These are phyloP conservation scores for Phaeophleospora eucalypticola DNA, from an alignment of 2,329 filamentous ascomycete species.

Conservation along the genomic window DNA sequence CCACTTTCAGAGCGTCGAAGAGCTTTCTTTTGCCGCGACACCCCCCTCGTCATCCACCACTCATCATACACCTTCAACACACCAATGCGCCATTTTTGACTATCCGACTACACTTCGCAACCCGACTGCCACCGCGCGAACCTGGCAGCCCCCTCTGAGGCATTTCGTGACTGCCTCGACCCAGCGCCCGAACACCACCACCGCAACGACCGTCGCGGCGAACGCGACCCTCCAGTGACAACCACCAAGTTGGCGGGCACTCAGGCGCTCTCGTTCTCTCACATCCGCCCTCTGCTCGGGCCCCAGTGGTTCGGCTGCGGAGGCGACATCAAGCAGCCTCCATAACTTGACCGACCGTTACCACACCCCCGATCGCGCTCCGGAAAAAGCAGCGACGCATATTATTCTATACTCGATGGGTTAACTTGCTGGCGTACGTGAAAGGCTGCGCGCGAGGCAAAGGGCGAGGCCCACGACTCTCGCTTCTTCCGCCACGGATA, in stretches of 20 bases:
- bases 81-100: constrained; percentile 20
- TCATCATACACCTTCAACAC: not conserved
- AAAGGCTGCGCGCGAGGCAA: constrained; percentile 7
- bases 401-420: constrained; percentile 24
- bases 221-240: constrained; percentile 39
- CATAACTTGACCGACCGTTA: constrained; percentile 66
- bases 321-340: constrained; percentile 87
- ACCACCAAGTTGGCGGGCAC: constrained; percentile 93
- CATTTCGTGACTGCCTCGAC: constrained; percentile 13
- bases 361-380: constrained; percentile 4
- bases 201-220: constrained; percentile 24
- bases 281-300: constrained; percentile 84
- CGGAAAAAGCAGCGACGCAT: constrained; percentile 5
- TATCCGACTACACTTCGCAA: constrained; percentile 12
- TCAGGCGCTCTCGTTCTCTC: constrained; percentile 66
- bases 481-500: not conserved
- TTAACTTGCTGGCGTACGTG: constrained; percentile 23
- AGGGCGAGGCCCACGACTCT: not conserved
- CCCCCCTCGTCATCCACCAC: constrained; percentile 1
- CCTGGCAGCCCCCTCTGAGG: constrained; percentile 19
- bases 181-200: constrained; percentile 9
- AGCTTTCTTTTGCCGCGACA: constrained; percentile 1
- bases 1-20: too few species aligned
- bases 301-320: constrained; percentile 94
- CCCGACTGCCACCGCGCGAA: constrained; percentile 9